Base-by-base conservation (phyloP, 2,329 filamentous ascomycete genomes). In the Pseudopithomyces chartarum region DNA sequence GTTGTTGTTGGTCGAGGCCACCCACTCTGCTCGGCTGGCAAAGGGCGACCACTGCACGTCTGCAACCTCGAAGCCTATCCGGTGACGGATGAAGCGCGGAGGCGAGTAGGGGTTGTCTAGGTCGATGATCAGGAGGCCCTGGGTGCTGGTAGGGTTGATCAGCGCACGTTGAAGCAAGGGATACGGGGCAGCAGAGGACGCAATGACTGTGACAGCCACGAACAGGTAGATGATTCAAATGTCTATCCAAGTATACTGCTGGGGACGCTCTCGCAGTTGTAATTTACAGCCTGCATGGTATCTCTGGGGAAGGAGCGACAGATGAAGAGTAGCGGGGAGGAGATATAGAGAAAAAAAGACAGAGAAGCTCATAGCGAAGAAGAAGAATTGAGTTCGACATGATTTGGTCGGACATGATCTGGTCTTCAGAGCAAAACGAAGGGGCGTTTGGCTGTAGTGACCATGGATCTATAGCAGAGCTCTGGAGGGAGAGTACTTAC, bases 21-120 rank as follows among this genome's bases (percentile, higher is more conserved):
- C 90, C 93, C 94, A 97, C 68, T 93, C 93, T 73, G 96, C 91
- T 46, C 93, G 86, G 19, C 85, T 87, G 12, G 93, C 90, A 73
- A 97, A 97, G 0, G 94, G 94, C 11, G 92, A 97, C 94, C 94
- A 97, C 76, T 97, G 94, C 29, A 97, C 93, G 75, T 97, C 94
- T 11, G 94, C 92, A 5, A 97, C 93, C 50, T 96, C 87, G 92
- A 93, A 97, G n/a, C 91, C 90, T 42, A 92, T 88, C 54, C 91
- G 90, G 76, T 96, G 91, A 60, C 90, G 90, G 65, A 97, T 83
- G 67, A 92, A 89, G 17, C 92, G 89, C 17, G 94, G 94, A 10
- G 90, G 89, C 57, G 90, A 95, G 72, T 92, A 95, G 0, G 92
- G 92, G 11, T 88, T 92, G 78, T 97, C 93, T 45, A 97, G 82